Evolutionary conservation across 2,329 filamentous ascomycete genomes (phyloP).

Genomic region (Botryotinia calthae): DNA sequence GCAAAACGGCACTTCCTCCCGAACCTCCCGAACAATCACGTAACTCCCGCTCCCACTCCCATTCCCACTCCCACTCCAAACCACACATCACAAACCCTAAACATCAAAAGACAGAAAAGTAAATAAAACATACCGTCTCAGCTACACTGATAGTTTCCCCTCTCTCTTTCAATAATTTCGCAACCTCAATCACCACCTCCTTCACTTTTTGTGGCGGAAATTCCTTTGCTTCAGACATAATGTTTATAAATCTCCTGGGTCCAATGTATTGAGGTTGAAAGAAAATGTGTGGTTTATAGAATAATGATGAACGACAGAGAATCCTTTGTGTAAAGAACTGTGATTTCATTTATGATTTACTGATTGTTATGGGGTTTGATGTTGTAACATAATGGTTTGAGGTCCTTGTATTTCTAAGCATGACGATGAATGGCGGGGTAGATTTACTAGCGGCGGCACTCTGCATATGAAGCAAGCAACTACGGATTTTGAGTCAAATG

Average conservation of each 20-base stretch:
- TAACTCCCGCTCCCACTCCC: not conserved
- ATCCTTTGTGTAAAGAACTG: not conserved
- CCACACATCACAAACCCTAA: not conserved
- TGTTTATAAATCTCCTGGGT: not conserved
- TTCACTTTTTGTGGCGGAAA: slow-evolving; percentile 36
- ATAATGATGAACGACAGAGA: not conserved
- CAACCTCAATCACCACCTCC: slow-evolving; percentile 45
- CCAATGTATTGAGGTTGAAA: not conserved
- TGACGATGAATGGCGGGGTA: slow-evolving; percentile 16
- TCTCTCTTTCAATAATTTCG: slow-evolving; percentile 51
- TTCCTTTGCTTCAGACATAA: slow-evolving; percentile 13
- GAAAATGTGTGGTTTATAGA: not conserved
- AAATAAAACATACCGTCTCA: slow-evolving; percentile 50
- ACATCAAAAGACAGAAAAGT: not conserved
- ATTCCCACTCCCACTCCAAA: not conserved
- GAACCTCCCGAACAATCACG: not conserved
- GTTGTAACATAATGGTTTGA: not conserved
- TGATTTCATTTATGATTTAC: slow-evolving; percentile 13
- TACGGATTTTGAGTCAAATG: not conserved
- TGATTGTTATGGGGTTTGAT: not conserved
- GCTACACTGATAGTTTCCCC: slow-evolving; percentile 59
- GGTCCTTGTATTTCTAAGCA: slow-evolving; percentile 13
- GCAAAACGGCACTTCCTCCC: not conserved
- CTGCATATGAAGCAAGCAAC: slow-evolving; percentile 9
- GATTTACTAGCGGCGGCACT: slow-evolving; percentile 5